Evolutionary conservation across 768 basidiomycete species (phyloP), one percentile per base, ranked within the genome.

Genomic region (Lentinula boryana): DNA sequence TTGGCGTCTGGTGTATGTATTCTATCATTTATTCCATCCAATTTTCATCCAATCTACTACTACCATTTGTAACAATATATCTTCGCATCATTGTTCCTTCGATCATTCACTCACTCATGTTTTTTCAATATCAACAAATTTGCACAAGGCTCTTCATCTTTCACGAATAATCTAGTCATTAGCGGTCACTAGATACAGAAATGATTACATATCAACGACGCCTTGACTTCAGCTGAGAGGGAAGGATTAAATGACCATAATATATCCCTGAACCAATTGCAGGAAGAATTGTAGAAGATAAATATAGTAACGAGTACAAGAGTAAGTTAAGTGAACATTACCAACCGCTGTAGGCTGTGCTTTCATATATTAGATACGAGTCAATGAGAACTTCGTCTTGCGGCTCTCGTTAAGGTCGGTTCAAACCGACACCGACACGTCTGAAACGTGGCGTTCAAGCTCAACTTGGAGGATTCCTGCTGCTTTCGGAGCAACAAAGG

Each of bases 1-100:
- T 31, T 27, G 48, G 50, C 31, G 55, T n/a, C 35, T 56, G 55
- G 40, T 56, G 36, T 56, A 56, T 56, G 40, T 56, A 56, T 56
- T 56, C 13, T 56, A 36, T 56, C 55, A 56, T 56, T 56, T 56
- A 56, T 56, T 56, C 40, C 40, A 31, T 38, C 36, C 36, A 1
- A 38, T 38, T 13, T 38, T 38, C 36, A 38, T 18, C 27, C 40
- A 6, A 27, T 56, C 38, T 41, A 18, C 21, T 16, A 43, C 16
- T 43, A 13, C 46, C 40, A 56, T 56, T 31, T 56, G 55, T 56
- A 56, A 36, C 33, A 53, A 10, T 12, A 53, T 55, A 33, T 10
- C n/a, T 55, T 55, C 35, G 35, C 31, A n/a, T n/a, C 53, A 55
- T 33, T 4, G 18, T 51, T 8, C 13, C n/a, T 51, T 12, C 4